Percentiles rank a stretch among this genome's conserved stretches.
phyloP scores from a whole-genome alignment of 208 protist species.

The Perkinsela sp. region DNA sequence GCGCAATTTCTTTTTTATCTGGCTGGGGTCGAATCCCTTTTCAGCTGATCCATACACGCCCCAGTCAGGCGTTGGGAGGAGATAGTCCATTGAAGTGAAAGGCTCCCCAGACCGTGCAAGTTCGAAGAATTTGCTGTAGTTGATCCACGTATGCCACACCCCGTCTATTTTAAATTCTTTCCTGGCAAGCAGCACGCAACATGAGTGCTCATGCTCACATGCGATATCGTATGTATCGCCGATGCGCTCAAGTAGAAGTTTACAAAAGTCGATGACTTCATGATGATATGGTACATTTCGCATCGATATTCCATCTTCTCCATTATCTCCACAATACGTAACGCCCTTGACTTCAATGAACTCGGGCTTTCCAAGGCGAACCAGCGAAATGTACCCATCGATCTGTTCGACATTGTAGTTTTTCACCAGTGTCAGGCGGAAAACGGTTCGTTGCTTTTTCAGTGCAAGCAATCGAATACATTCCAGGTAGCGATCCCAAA shows the following conservation, averaged over 20 bases:
- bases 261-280: constrained; percentile 68
- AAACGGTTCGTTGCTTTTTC: constrained; percentile 76
- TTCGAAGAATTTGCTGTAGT: constrained; percentile 43
- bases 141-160: constrained; percentile 63
- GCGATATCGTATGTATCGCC: constrained; percentile 46
- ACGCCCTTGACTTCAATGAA: constrained; percentile 83
- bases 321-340: constrained; percentile 63
- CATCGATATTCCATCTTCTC: constrained; percentile 53
- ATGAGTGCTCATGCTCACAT: constrained; percentile 67
- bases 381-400: constrained; percentile 58
- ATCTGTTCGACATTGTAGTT: constrained; percentile 67
- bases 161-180: constrained; percentile 40
- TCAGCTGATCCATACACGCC: constrained; percentile 36
- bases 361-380: constrained; percentile 60
- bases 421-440: constrained; percentile 81
- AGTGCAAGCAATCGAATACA: constrained; percentile 38
- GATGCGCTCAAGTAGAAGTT: constrained; percentile 19
- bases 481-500: constrained; percentile 71
- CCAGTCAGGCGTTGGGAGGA: constrained; percentile 30
- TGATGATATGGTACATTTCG: constrained; percentile 72
- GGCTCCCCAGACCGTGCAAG: constrained; percentile 13
- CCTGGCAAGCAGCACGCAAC: constrained; percentile 55
- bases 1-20: constrained; percentile 10
- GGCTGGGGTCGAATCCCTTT: constrained; percentile 53
- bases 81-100: constrained; percentile 47